Evolutionary conservation across 192 early-diverging fungal genomes (phyloP).

Genomic region (Rhizophagus prolifer): DNA sequence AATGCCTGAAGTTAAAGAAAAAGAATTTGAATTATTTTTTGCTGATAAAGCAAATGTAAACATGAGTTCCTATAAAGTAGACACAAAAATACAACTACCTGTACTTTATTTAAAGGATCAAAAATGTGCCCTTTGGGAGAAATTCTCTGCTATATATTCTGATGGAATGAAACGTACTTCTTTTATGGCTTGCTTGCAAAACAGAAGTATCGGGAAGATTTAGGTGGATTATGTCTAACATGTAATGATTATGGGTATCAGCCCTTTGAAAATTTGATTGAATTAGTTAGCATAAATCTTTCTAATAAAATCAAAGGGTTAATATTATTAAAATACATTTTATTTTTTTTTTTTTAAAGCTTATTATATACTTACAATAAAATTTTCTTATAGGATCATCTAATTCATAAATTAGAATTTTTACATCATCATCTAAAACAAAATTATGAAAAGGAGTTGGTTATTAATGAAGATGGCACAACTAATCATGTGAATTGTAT

Average conservation of each 20-base stretch:
- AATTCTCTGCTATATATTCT: background rate
- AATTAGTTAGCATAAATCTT: too few species aligned
- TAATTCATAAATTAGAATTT: background rate
- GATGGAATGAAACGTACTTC: background rate
- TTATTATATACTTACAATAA: too few species aligned
- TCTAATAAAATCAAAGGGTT: too few species aligned
- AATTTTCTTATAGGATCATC: background rate
- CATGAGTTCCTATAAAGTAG: too few species aligned
- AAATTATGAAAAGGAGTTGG: background rate
- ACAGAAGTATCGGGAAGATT: too few species aligned
- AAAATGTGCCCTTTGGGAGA: background rate
- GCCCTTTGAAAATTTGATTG: too few species aligned
- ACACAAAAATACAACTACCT: background rate
- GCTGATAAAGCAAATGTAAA: too few species aligned
- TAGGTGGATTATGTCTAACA: too few species aligned
- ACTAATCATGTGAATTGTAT: background rate
- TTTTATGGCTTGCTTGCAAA: background rate
- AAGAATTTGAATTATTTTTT: background rate
- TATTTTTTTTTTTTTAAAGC: too few species aligned
- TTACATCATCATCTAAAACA: background rate
- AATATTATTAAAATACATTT: too few species aligned
- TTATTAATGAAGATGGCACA: background rate
- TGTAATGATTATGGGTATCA: too few species aligned
- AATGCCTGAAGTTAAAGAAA: background rate
- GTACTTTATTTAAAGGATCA: constrained; percentile 6